Evolutionary conservation across 2,329 filamentous ascomycete genomes (phyloP).

Genomic region (Fusarium bulbicola): DNA sequence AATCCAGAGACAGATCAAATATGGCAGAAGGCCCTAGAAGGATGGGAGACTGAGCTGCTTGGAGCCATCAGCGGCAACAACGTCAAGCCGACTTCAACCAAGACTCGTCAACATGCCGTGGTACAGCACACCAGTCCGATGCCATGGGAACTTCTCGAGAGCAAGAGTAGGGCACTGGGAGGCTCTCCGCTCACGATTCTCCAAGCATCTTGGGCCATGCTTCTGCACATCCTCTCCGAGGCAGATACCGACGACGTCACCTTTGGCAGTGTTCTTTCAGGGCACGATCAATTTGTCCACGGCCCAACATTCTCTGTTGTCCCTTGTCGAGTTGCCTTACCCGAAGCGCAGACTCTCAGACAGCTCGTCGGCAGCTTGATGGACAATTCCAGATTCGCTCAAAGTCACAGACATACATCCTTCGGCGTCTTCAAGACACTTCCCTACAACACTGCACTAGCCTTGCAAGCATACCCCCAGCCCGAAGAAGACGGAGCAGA

Average conservation of each 20-base stretch:
- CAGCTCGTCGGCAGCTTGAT: not conserved
- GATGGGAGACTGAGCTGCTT: conserved; percentile 11
- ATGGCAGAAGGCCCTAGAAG: conserved; percentile 5
- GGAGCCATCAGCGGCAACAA: conserved; percentile 18
- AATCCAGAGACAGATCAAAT: not conserved
- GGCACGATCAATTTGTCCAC: not conserved
- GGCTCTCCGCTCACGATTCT: conserved; percentile 3
- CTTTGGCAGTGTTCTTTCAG: conserved; percentile 13
- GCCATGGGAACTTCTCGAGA: not conserved
- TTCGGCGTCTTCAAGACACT: conserved; percentile 23
- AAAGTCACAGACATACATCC: not conserved
- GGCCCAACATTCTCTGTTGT: conserved; percentile 23
- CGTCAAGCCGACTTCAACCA: not conserved
- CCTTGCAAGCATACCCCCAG: conserved; percentile 6
- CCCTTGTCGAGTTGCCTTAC: not conserved
- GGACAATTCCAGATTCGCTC: not conserved
- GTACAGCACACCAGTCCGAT: not conserved
- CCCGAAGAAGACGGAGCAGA: rapidly evolving
- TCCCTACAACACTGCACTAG: conserved; percentile 20
- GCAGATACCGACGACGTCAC: conserved; percentile 8
- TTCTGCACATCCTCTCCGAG: conserved; percentile 2
- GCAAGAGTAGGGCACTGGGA: conserved; percentile 1
- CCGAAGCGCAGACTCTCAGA: not conserved
- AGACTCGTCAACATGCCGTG: not conserved
- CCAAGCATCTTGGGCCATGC: conserved; percentile 15